Evolutionary conservation across 495 filamentous ascomycete species (phyloP).

Genomic region (Ascobolus immersus): DNA sequence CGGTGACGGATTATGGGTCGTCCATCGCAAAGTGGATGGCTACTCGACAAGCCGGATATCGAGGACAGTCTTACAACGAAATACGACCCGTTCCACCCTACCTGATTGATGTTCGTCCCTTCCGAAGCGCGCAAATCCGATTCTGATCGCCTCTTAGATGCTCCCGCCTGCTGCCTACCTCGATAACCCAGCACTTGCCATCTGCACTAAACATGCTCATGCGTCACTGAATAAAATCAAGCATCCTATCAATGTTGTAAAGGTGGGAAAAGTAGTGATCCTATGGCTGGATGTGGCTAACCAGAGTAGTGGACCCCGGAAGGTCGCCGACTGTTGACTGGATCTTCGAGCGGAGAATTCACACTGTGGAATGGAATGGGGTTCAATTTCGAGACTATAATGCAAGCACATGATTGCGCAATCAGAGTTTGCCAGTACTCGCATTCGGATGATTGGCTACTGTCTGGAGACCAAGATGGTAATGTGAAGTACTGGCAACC

Average conservation of each 20-base stretch:
- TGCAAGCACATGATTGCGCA: conserved; percentile 87
- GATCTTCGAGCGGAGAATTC: conserved; percentile 87
- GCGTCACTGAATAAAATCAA: conserved; percentile 93
- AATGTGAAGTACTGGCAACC: conserved; percentile 97
- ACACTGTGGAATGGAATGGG: conserved; percentile 96
- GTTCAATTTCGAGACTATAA: conserved; percentile 98
- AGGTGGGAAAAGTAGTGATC: conserved; percentile 8
- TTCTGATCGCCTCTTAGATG: conserved; percentile 32
- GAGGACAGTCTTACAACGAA: conserved; percentile 39
- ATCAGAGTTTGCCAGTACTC: conserved; percentile 74
- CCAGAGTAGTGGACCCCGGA: conserved; percentile 66
- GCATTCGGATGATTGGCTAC: conserved; percentile 84
- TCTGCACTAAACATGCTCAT: conserved; percentile 75
- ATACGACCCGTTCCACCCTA: conserved; percentile 65
- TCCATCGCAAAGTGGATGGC: conserved; percentile 86
- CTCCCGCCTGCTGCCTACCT: conserved; percentile 54
- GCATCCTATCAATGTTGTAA: conserved; percentile 85
- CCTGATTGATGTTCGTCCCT: conserved; percentile 51
- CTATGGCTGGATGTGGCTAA: not conserved
- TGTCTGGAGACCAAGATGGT: conserved; percentile 86
- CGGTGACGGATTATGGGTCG: conserved; percentile 87
- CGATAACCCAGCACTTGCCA: conserved; percentile 47
- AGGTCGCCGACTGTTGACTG: conserved; percentile 70
- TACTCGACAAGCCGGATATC: conserved; percentile 50
- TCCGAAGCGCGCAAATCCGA: conserved; percentile 1